Conservation (phyloP, 1,284 basidiomycete genomes). For the Cryptococcus neoformans region DNA sequence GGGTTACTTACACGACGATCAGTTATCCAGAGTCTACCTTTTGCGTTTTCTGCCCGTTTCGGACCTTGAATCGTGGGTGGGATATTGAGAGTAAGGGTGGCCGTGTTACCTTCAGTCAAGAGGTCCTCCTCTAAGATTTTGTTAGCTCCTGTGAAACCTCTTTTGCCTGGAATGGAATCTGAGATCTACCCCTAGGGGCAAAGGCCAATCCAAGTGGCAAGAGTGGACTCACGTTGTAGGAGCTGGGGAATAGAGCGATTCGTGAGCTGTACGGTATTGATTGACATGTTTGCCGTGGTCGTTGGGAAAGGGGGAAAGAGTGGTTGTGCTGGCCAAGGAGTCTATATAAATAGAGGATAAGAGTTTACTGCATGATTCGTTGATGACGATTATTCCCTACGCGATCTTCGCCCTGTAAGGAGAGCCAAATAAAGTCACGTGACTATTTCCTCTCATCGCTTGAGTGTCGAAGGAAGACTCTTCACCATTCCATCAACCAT, state of each 20-base stretch:
- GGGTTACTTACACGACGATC: slow-evolving; percentile 33
- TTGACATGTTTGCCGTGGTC: slow-evolving; percentile 1
- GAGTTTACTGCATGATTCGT: neutral
- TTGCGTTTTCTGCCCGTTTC: slow-evolving; percentile 31
- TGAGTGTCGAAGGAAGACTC: neutral
- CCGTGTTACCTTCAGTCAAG: slow-evolving; percentile 25
- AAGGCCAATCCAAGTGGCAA: neutral
- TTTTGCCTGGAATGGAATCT: too few species aligned
- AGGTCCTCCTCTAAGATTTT: slow-evolving; percentile 25
- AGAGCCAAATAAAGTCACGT: neutral
- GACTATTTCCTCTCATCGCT: neutral
- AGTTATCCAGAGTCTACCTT: slow-evolving; percentile 39
- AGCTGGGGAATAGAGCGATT: neutral
- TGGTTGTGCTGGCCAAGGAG: neutral
- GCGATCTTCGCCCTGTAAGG: neutral
- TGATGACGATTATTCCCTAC: neutral
- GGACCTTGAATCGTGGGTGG: slow-evolving; percentile 42
- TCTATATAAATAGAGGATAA: neutral
- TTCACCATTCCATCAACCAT: too few species aligned
- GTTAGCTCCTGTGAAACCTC: too few species aligned
- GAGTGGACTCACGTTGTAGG: slow-evolving; percentile 4
- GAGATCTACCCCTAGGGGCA: neutral
- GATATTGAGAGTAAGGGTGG: slow-evolving; percentile 36
- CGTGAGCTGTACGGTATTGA: slow-evolving; percentile 10
- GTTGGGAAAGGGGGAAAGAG: neutral